phyloP scores from a whole-genome alignment of 73 alveolate species.

The Paramecium bursaria region DNA sequence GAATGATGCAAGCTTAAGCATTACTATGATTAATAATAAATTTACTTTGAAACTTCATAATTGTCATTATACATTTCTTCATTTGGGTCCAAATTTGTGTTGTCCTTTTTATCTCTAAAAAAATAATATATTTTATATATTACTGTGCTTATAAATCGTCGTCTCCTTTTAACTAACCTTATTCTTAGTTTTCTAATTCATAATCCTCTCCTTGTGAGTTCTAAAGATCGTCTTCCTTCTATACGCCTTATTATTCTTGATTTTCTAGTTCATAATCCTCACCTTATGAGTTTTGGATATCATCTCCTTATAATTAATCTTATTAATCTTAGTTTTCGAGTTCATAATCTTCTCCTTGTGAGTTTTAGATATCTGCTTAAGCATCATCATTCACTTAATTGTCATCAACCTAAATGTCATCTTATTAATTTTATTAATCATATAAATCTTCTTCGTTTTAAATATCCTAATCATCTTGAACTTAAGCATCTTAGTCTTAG shows the following conservation, averaged over 20 bases:
- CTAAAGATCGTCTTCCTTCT: neutral
- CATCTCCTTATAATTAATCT: neutral
- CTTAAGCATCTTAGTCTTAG: neutral
- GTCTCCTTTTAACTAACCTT: neutral
- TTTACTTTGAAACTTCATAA: neutral
- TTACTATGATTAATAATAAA: neutral
- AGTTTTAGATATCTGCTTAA: too few relatives aligned
- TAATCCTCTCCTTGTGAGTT: neutral
- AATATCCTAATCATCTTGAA: neutral
- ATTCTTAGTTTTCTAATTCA: neutral
- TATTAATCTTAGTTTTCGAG: neutral
- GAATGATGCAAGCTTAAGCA: slow-evolving; percentile 17
- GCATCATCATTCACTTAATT: slow-evolving; percentile 10
- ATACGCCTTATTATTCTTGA: too few relatives aligned
- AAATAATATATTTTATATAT: too few relatives aligned
- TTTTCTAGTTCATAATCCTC: neutral
- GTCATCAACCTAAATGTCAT: neutral
- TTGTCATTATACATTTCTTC: slow-evolving; percentile 17
- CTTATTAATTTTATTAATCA: slow-evolving; percentile 23
- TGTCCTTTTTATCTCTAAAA: too few relatives aligned
- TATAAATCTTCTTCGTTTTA: slow-evolving; percentile 23
- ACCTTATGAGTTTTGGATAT: neutral
- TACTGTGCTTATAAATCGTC: too few relatives aligned
- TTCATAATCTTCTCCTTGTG: neutral
- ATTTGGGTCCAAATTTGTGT: slow-evolving; percentile 40